Percentiles rank a stretch among this genome's conserved stretches.
phyloP scores from a whole-genome alignment of 2,329 filamentous ascomycete genomes.

The Aspergillus sp. region DNA sequence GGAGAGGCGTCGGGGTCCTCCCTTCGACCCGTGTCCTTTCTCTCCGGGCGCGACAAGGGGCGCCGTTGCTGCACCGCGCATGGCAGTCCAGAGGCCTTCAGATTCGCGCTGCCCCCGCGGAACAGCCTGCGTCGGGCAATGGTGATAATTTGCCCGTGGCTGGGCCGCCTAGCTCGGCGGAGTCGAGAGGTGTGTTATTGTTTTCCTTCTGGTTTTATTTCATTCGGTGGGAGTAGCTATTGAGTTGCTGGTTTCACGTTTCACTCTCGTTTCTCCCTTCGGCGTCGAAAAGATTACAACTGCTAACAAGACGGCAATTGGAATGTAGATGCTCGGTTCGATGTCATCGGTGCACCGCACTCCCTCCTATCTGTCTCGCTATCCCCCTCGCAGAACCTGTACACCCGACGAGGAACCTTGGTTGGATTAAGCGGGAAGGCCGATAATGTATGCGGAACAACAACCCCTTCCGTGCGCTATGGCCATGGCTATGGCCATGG shows the following conservation, averaged over 20 bases:
- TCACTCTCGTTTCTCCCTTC: background rate
- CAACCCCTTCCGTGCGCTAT: background rate
- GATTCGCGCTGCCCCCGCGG: slow-evolving; percentile 45
- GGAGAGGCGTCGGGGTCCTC: slow-evolving; percentile 35
- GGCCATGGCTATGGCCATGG: background rate
- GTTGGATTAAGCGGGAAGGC: slow-evolving; percentile 86
- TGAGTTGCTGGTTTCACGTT: background rate
- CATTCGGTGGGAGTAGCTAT: background rate
- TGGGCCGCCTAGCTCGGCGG: slow-evolving; percentile 38
- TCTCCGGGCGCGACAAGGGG: slow-evolving; percentile 22
- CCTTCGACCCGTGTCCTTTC: slow-evolving; percentile 33
- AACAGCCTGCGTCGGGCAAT: slow-evolving; percentile 36
- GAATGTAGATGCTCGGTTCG: slow-evolving; percentile 82
- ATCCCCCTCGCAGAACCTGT: slow-evolving; percentile 89
- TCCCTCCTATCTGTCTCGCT: slow-evolving; percentile 91
- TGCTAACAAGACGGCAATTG: slow-evolving; percentile 13
- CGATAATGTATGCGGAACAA: slow-evolving; percentile 68
- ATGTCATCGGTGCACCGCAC: slow-evolving; percentile 87
- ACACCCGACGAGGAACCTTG: slow-evolving; percentile 86
- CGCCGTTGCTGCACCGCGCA: slow-evolving; percentile 19
- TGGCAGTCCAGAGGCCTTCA: slow-evolving; percentile 40
- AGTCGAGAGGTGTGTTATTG: slow-evolving; percentile 40
- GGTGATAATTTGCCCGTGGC: slow-evolving; percentile 38
- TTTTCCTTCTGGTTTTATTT: background rate
- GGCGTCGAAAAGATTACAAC: background rate